Conservation (phyloP, 1,284 basidiomycete species). For the Boletus calvinii region DNA sequence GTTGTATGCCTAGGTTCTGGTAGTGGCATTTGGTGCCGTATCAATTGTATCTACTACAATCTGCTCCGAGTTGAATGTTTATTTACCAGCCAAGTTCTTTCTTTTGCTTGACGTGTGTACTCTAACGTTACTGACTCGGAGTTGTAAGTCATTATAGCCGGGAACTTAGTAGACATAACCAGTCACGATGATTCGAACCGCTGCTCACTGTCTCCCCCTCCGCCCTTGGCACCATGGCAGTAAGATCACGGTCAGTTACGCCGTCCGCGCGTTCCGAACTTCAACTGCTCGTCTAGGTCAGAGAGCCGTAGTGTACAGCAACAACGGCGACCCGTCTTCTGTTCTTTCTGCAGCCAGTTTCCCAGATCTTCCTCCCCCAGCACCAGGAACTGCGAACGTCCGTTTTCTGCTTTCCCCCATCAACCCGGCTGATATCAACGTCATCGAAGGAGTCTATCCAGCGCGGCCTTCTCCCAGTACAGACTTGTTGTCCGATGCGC, state of each 20-base stretch:
- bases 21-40: slow-evolving; percentile 7
- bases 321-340: slow-evolving; percentile 56
- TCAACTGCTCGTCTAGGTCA: slow-evolving; percentile 32
- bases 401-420: slow-evolving; percentile 74
- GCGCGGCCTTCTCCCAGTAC: slow-evolving; percentile 51
- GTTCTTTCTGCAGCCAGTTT: slow-evolving; percentile 58
- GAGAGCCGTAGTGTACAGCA: slow-evolving; percentile 65
- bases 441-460: slow-evolving; percentile 81
- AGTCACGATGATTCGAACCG: slow-evolving; percentile 9
- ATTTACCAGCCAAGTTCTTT: neutral
- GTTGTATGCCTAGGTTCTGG: slow-evolving; percentile 24
- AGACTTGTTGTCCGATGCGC: slow-evolving; percentile 35
- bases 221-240: neutral
- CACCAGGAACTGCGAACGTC: slow-evolving; percentile 59
- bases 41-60: slow-evolving; percentile 20
- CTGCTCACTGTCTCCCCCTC: neutral
- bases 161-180: too few species aligned
- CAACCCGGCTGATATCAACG: slow-evolving; percentile 80
- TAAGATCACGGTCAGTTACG: neutral
- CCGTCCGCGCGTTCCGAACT: slow-evolving; percentile 22
- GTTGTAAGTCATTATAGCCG: too few species aligned
- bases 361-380: slow-evolving; percentile 51
- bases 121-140: too few species aligned
- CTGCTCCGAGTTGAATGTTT: neutral
- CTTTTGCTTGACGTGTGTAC: neutral